Evolutionary conservation across 73 alveolate genomes (phyloP), one percentile per base, ranked within the genome.

Genomic region (Breviolum minutum): DNA sequence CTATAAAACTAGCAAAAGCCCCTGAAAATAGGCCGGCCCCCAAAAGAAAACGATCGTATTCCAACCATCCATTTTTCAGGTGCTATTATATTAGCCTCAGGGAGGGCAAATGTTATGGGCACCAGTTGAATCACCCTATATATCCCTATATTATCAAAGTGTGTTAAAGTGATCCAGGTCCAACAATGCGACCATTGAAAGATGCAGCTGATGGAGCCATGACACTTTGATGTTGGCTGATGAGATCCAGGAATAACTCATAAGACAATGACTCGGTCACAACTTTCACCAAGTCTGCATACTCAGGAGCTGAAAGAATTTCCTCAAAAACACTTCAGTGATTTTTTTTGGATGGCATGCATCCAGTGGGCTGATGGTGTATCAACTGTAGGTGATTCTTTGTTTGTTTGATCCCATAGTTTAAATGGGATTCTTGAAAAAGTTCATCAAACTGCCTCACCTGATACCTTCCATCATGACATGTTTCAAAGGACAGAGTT

Each of bases 191-290:
- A 22, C 77, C 77, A 68, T 40, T 40, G 54, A 40, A 40, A 0
- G 0, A 40, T 40, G 54, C 79, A 12, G 94, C 66, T 30, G 60
- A 32, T 40, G 0, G 40, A 6, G 69, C 90, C 89, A 54, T 16
- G 97, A 54, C 54, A 29, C 97, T 92, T 66, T 61, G 97, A 80
- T 92, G 97, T 61, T 92, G 90, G 26, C 90, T 27, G 54, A 92
- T 79, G 90, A 92, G 64, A 64, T 22, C 89, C 89, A 92, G 61
- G 66, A 92, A 92, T 10, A 69, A 7, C 29, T 60, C 90, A 68
- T 92, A 92, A 64, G 90, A 40, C 63, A 92, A 26, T 22, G 97
- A 60, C 68, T 74, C 80, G 7, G 97, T 32, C 22, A 92, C 61
- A n/a, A 92, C 61, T 62, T 73, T 60, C n/a, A 90, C 97, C 87